Base-by-base conservation (phyloP, 1,284 basidiomycete genomes). In the Amylostereum chailletii region DNA sequence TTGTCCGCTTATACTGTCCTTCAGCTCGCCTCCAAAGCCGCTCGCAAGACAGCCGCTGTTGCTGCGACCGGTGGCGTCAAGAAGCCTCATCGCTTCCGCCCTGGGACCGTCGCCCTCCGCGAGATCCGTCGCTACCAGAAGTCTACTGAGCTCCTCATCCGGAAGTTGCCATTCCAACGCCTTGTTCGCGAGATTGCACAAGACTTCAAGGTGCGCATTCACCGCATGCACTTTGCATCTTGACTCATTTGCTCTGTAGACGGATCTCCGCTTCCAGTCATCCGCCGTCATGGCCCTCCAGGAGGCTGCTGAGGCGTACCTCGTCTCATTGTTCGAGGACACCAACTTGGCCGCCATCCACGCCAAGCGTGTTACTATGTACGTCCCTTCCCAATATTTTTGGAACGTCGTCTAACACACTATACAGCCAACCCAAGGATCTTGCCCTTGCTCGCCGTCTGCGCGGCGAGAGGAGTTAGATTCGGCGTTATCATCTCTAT, bases 1-100 rank as follows among this genome's bases (percentile, higher is more conserved):
- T 27, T 40, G n/a, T 11, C n/a, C 11, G 39, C 39, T 40, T 11
- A 40, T n/a, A 43, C 30, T 31, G 26, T 43, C 4, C 19, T 6
- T 4, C 42, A 43, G 42, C 30, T 43, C 19, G 42, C 42, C 32
- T 43, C 42, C 30, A 43, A 43, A 30, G 7, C 42, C 30, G 42
- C 42, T 6, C 42, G 42, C 42, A 43, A 43, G 42, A 43, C 42
- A 11, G 42, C 42, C 27, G 29, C 42, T 10, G 42, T 6, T 31
- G 9, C 42, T 6, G 42, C 42, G n/a, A 43, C 42, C 27, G 42
- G 42, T 43, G 42, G 42, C 32, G 42, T 43, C 27, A 43, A 43
- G 42, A 43, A 43, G 42, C 42, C 42, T 31, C 42, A 43, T n/a
- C 42, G 42, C 27, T 43, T 43, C 42, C 42, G 42, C 42, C 42